These are phyloP conservation scores for Sonneratia alba DNA, from an alignment of 345 rosid species.

Conservation along the genomic window DNA sequence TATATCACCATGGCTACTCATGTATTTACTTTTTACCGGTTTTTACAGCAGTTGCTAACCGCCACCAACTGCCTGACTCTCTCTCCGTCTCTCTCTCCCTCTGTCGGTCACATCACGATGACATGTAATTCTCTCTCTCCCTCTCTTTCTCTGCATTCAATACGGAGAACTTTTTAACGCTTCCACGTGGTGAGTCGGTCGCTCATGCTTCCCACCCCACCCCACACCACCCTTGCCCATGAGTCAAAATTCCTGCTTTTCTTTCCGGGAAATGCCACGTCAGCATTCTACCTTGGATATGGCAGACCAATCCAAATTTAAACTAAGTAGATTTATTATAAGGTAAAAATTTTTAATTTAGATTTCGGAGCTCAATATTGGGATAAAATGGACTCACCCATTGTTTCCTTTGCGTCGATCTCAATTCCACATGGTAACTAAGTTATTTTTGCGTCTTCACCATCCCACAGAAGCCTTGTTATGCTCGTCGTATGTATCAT, in stretches of 20 bases:
- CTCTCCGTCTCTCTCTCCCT: neutral
- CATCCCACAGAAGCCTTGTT: no score
- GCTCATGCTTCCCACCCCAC: conserved; percentile 15
- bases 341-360: no score
- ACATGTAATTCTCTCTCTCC: conserved; percentile 3
- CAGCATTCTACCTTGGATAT: neutral
- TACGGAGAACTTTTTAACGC: conserved; percentile 1
- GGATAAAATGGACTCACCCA: no score
- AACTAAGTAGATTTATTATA: no score
- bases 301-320: no score
- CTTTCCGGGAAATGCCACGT: neutral
- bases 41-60: conserved; percentile 7
- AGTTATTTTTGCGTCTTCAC: no score
- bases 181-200: conserved; percentile 26
- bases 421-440: no score
- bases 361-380: no score
- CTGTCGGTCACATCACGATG: neutral
- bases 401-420: no score
- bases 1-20: no score
- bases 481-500: no score
- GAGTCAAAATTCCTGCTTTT: neutral
- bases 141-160: neutral
- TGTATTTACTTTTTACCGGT: neutral
- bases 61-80: conserved; percentile 8
- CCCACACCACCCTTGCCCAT: neutral